Evolutionary conservation across 768 basidiomycete species (phyloP), one percentile per base, ranked within the genome.

Genomic region (Pholiota conissans): DNA sequence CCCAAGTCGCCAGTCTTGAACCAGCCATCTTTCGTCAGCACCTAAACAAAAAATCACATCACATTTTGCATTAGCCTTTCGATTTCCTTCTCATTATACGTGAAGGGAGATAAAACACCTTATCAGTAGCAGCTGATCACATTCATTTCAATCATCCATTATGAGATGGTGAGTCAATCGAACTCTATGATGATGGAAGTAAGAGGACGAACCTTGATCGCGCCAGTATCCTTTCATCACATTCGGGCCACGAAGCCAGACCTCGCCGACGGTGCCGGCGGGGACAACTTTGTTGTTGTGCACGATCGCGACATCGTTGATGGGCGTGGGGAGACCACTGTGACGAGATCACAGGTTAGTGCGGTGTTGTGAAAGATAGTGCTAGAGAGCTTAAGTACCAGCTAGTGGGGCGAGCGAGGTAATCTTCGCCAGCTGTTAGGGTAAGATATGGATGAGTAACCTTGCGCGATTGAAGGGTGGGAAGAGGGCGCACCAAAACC

Each of bases 161-260:
- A 32, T 32, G 30, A 32, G n/a, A n/a, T n/a, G n/a, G n/a, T n/a
- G n/a, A n/a, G n/a, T n/a, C n/a, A n/a, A n/a, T n/a, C n/a, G n/a
- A n/a, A n/a, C n/a, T n/a, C n/a, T n/a, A n/a, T 22, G 30, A 22
- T 49, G 29, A 5, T 22, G n/a, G 7, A 48, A 22, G 48, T 35
- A 26, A 48, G 57, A 39, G 26, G 46, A 40, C 69, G 37, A 59
- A 77, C 80, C 81, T 69, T 76, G 77, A 65, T 87, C 84, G 46
- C 76, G 70, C 82, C 83, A 86, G 64, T 87, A 87, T 10, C 75
- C 74, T 63, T 81, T 80, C 84, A 86, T 85, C 48, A 86, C 73
- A 67, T 85, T 83, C 5, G 83, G 82, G 11, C 85, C 84, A 18
- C 82, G 79, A 56, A 83, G 37, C 80, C 80, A 83, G 32, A 83